Conservation (phyloP, 768 basidiomycete genomes). For the Lactarius pseudohatsudake region DNA sequence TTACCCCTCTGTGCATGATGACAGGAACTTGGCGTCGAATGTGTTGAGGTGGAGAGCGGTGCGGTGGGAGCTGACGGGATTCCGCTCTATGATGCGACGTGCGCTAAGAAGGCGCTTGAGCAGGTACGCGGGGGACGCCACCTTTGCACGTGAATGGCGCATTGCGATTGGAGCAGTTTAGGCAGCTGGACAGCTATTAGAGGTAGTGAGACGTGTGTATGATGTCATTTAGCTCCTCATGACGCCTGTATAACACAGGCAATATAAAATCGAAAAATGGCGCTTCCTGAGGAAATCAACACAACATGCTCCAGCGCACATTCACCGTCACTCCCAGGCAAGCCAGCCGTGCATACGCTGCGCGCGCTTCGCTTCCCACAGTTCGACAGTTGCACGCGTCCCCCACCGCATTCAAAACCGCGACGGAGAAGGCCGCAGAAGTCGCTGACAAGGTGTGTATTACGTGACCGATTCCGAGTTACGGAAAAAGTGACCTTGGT, state of each 20-base stretch:
- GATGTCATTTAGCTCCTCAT: constrained; percentile 16
- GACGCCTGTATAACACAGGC: not conserved
- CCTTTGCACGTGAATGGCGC: no score
- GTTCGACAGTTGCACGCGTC: constrained; percentile 18
- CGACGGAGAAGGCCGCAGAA: constrained; percentile 24
- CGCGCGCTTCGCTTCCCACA: not conserved
- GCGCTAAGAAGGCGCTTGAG: constrained; percentile 47
- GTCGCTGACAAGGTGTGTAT: constrained; percentile 26
- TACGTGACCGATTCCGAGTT: no score
- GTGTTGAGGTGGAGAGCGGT: constrained; percentile 47
- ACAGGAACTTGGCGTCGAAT: constrained; percentile 60
- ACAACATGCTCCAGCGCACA: constrained; percentile 16
- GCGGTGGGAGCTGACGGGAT: constrained; percentile 33
- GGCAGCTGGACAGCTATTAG: no score
- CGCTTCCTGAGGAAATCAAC: not conserved
- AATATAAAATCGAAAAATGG: constrained; percentile 1
- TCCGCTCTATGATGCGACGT: constrained; percentile 46
- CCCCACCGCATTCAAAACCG: constrained; percentile 8
- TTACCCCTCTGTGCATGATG: not conserved
- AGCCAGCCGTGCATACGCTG: constrained; percentile 1
- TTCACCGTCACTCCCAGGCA: constrained; percentile 6
- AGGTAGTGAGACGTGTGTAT: not conserved
- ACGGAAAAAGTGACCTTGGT: no score
- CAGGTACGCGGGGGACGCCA: not conserved
- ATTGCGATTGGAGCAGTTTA: no score